Conservation (phyloP, 371 early-diverging fungal species). For the Lichtheimia corymbifera region DNA sequence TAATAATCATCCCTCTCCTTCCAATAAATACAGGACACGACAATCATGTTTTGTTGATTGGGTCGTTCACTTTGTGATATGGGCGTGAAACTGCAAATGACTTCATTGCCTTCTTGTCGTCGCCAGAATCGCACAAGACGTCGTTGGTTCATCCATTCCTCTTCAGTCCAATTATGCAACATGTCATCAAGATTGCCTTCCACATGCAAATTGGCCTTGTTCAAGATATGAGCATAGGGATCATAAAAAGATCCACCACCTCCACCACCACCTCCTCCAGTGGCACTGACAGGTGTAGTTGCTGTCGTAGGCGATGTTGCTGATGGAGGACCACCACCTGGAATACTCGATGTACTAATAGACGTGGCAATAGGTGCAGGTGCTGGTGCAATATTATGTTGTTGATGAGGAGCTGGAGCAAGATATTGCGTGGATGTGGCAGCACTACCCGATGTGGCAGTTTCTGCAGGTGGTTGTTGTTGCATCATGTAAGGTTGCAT, state of each 20-base stretch:
- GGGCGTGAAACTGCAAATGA: constrained; percentile 67
- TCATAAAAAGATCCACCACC: constrained; percentile 5
- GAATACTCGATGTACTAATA: neutral
- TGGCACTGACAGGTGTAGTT: neutral
- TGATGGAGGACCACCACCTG: neutral
- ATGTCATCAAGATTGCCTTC: constrained; percentile 64
- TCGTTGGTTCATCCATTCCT: constrained; percentile 63
- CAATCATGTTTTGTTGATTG: constrained; percentile 47
- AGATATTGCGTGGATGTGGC: constrained; percentile 4
- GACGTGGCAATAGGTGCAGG: neutral
- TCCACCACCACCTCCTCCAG: neutral
- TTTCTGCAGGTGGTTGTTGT: constrained; percentile 4
- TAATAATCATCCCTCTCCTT: constrained; percentile 68
- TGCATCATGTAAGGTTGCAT: constrained; percentile 16
- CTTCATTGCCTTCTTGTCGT: constrained; percentile 64
- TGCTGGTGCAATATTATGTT: constrained; percentile 15
- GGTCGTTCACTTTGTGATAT: constrained; percentile 50
- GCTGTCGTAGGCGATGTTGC: neutral
- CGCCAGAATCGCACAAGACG: constrained; percentile 77
- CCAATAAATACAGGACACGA: constrained; percentile 82
- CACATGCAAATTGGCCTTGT: constrained; percentile 68
- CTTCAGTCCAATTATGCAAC: constrained; percentile 52
- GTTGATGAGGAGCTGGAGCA: constrained; percentile 1
- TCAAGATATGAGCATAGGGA: constrained; percentile 62
- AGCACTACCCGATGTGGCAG: neutral